Base-by-base conservation (phyloP, 2,329 filamentous ascomycete genomes). In the Beauveria asiatica region DNA sequence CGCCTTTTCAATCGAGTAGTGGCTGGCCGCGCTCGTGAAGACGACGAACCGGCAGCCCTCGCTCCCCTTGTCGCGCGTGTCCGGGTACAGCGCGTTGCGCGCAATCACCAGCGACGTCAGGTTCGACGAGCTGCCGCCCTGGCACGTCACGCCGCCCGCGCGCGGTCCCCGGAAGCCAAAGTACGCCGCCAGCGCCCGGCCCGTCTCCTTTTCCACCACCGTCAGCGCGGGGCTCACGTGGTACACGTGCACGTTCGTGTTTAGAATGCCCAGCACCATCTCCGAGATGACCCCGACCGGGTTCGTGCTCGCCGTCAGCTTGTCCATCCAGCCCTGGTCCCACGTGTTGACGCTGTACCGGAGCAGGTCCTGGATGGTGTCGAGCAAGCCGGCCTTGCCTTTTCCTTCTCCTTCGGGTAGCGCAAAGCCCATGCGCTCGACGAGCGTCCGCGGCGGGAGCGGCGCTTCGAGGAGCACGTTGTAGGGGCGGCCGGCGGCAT, bases 261-360 rank as follows among this genome's bases (percentile, higher is more conserved):
- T 97, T 49, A 99, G 77, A 0, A 89, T 83, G 0, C 89, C 87
- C 27, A 97, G 83, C 8, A 97, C 79, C 62, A 97, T 78, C 68
- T 97, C 94, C 1, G 91, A 87, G 17, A 88, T 85, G 0, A 97
- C 82, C n/a, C 93, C 93, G 11, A 93, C 87, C 83, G 93, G 88
- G 69, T 94, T 94, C 39, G 90, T 95, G 64, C 87, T 88, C n/a
- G 89, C 85, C 73, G 97, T 97, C 21, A 97, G 79, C 76, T 99
- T 97, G 75, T 97, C 92, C 69, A 97, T 76, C 74, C 97, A 99
- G 11, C 93, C 93, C 74, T 96, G 92, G 69, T 96, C 89, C 90
- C 92, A 97, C 16, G 93, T 97, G 75, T 99, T 99, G 69, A 97
- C 93, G 69, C 89, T 94, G 74, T 95, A 92, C 64, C 83, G 80